Percentiles rank a stretch among this genome's conserved stretches.
These are phyloP conservation scores for Coccinonectria pachysandricola DNA, from an alignment of 2,329 filamentous ascomycete genomes.

Conservation along the genomic window DNA sequence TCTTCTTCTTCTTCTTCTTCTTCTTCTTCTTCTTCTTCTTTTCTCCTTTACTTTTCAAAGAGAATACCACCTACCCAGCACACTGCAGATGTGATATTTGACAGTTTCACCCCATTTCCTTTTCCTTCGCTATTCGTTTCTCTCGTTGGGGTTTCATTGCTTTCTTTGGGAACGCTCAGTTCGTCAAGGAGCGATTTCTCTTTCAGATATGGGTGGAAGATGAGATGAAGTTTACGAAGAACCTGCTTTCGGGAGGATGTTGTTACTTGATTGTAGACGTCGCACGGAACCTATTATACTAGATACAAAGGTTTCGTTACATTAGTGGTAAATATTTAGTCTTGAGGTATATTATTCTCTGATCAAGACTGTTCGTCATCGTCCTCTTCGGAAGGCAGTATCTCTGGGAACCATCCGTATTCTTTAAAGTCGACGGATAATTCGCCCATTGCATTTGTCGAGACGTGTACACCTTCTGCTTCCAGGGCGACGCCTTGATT, in stretches of 20 bases:
- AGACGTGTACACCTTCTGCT: conserved; percentile 44
- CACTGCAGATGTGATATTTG: no score
- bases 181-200: no score
- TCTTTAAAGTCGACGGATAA: conserved; percentile 38
- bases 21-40: conserved; percentile 14
- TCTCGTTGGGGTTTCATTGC: no score
- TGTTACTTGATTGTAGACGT: no score
- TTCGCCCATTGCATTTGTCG: conserved; percentile 38
- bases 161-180: no score
- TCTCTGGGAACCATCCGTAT: conserved; percentile 46
- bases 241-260: conserved; percentile 9
- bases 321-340: conserved; percentile 22
- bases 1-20: conserved; percentile 11
- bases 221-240: conserved; percentile 18
- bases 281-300: no score
- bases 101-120: no score
- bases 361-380: conserved; percentile 9
- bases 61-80: no score
- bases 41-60: conserved; percentile 9
- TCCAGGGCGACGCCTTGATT: conserved; percentile 40
- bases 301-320: conserved; percentile 5
- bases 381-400: conserved; percentile 34
- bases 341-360: no score
- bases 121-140: no score
- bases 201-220: conserved; percentile 20